Conservation (phyloP, 2,329 filamentous ascomycete species). For the Cytospora schulzeri region DNA sequence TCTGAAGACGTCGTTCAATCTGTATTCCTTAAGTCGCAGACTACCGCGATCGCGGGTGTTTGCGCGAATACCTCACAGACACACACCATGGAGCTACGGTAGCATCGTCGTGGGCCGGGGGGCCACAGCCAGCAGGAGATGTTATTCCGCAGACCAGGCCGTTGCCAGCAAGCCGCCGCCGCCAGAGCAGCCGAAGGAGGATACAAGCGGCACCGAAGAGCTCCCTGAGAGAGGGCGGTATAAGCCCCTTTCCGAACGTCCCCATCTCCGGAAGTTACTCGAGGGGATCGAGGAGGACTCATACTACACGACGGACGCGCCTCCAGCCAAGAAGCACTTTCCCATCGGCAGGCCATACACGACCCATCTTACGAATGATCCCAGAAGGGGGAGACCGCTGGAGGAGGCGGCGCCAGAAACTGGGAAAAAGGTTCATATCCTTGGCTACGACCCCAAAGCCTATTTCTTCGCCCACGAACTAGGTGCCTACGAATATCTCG, state of each 20-base stretch:
- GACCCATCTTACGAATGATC: neutral
- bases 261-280: slow-evolving; percentile 12
- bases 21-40: slow-evolving; percentile 44
- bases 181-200: slow-evolving; percentile 20
- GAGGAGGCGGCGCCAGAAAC: neutral
- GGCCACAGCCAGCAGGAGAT: slow-evolving; percentile 36
- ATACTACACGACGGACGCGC: slow-evolving; percentile 5
- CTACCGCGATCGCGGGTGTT: slow-evolving; percentile 46
- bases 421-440: slow-evolving; percentile 22
- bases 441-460: slow-evolving; percentile 24
- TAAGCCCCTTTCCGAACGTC: slow-evolving; percentile 21
- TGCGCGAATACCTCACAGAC: slow-evolving; percentile 44
- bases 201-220: slow-evolving; percentile 12
- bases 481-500: slow-evolving; percentile 33
- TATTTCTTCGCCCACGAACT: slow-evolving; percentile 37
- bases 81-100: slow-evolving; percentile 43
- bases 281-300: slow-evolving; percentile 23
- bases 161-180: slow-evolving; percentile 18
- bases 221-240: slow-evolving; percentile 16
- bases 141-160: slow-evolving; percentile 27
- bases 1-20: slow-evolving; percentile 41
- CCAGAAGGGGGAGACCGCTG: neutral
- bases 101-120: slow-evolving; percentile 44
- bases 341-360: slow-evolving; percentile 23
- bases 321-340: neutral